Conservation (phyloP, 495 filamentous ascomycete species). For the Apodospora peruviana region DNA sequence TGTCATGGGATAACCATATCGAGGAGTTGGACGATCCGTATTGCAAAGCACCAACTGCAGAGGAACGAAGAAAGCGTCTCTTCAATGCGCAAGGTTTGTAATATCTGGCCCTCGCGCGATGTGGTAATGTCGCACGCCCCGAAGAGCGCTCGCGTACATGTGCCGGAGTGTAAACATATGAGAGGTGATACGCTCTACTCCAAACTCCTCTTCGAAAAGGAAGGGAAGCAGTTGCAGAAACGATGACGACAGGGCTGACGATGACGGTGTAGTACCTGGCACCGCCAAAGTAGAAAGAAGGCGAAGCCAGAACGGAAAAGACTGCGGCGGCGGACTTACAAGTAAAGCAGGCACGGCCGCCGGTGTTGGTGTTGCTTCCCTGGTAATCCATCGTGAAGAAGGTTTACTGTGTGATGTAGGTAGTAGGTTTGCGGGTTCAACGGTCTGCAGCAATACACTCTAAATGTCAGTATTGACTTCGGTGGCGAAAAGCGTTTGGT, state of each 20-base stretch:
- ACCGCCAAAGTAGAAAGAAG: conserved; percentile 15
- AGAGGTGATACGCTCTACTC: background rate
- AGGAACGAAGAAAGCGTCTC: background rate
- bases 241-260: no score
- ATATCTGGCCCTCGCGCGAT: background rate
- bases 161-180: background rate
- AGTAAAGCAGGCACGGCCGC: conserved; percentile 43
- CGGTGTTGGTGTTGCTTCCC: conserved; percentile 26
- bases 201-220: background rate
- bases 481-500: conserved; percentile 15
- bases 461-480: conserved; percentile 15
- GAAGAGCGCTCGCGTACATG: background rate
- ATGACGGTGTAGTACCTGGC: background rate
- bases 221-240: background rate
- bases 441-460: conserved; percentile 9
- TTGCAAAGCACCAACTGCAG: no score
- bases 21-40: background rate
- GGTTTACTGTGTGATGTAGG: conserved; percentile 1
- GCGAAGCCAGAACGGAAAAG: conserved; percentile 14
- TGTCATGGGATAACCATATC: background rate
- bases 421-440: conserved; percentile 1
- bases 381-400: conserved; percentile 35
- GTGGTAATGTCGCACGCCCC: background rate
- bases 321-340: conserved; percentile 34
- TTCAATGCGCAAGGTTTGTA: background rate